Percentiles rank a stretch among this genome's conserved stretches.
These are phyloP conservation scores for Talaromyces sp. DNA, from an alignment of 2,329 filamentous ascomycete genomes.

Conservation along the genomic window DNA sequence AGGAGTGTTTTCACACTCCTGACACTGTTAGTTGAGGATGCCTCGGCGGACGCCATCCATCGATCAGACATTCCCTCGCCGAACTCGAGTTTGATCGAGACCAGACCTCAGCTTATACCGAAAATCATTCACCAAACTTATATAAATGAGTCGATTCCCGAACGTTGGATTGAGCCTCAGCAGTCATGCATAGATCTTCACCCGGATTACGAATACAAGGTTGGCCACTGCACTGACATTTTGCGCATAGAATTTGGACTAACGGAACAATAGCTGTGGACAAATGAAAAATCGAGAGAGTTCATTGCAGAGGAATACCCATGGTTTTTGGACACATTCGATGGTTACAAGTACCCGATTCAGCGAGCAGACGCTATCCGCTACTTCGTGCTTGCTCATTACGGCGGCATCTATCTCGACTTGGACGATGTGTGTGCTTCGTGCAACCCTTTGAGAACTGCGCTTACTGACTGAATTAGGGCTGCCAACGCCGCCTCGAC, in stretches of 20 bases:
- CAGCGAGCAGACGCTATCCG: constrained; percentile 74
- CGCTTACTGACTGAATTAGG: constrained; percentile 39
- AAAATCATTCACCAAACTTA: constrained; percentile 78
- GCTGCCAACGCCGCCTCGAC: constrained; percentile 65
- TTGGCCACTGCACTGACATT: constrained; percentile 31
- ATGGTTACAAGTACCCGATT: constrained; percentile 69
- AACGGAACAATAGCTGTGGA: constrained; percentile 61
- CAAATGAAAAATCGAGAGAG: constrained; percentile 62
- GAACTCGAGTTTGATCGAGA: constrained; percentile 57
- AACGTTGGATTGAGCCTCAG: constrained; percentile 62
- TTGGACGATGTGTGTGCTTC: constrained; percentile 59
- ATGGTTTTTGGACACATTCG: constrained; percentile 72
- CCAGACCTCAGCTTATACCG: constrained; percentile 61
- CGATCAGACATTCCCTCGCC: constrained; percentile 63
- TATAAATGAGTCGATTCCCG: constrained; percentile 65
- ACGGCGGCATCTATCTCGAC: constrained; percentile 77
- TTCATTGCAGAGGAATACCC: constrained; percentile 72
- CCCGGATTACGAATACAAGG: constrained; percentile 69
- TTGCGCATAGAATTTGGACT: constrained; percentile 21
- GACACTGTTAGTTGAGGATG: constrained; percentile 65
- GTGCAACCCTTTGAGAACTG: not conserved
- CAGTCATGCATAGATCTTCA: constrained; percentile 65
- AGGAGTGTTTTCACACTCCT: constrained; percentile 68
- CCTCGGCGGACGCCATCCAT: constrained; percentile 62
- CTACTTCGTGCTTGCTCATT: constrained; percentile 74